Evolutionary conservation across 371 early-diverging fungal genomes (phyloP), one percentile per base, ranked within the genome.

Genomic region (Rhizomucor pusillus): DNA sequence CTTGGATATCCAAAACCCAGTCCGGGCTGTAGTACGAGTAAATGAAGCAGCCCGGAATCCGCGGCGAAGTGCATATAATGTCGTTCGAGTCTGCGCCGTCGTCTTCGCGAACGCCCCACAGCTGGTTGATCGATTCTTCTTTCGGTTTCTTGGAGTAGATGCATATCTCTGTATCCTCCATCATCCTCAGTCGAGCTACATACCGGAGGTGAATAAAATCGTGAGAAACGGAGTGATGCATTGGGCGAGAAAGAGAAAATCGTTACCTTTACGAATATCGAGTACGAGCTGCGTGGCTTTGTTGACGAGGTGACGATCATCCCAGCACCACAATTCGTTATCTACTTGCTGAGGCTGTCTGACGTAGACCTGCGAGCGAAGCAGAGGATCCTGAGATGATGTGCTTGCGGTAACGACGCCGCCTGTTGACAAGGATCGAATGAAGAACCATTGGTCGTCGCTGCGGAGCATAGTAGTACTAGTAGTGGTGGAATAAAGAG

Each of bases 151-250:
- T 52, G 19, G 62, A 39, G 39, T 65, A 73, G n/a, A 77, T 53
- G 46, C 77, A 77, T 18, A 77, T 69, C 37, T 77, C 74, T 3
- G 77, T 77, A 40, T 77, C 77, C 60, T 77, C 77, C 53, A 77
- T 69, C 45, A 77, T 50, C 46, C 74, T 61, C 33, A 77, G 61
- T 9, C 71, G 65, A 43, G 51, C 23, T 16, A n/a, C 18, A 22
- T 10, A 35, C 0, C 10, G 3, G 5, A 13, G 46, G 5, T 46
- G 5, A 22, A 23, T 13, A 6, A 39, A 9, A 51, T 18, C 13
- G 16, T 36, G 34, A 14, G 36, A 51, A 51, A 36, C 35, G 9
- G 24, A 24, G 5, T 16, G 13, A 34, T 18, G 7, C 5, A 5
- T 33, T 13, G 23, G 25, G 14, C 25, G 12, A 4, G 14, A 20